These are phyloP conservation scores for Pseudonitzschia multiseries DNA, from an alignment of 108 stramenopile species.

Conservation along the genomic window DNA sequence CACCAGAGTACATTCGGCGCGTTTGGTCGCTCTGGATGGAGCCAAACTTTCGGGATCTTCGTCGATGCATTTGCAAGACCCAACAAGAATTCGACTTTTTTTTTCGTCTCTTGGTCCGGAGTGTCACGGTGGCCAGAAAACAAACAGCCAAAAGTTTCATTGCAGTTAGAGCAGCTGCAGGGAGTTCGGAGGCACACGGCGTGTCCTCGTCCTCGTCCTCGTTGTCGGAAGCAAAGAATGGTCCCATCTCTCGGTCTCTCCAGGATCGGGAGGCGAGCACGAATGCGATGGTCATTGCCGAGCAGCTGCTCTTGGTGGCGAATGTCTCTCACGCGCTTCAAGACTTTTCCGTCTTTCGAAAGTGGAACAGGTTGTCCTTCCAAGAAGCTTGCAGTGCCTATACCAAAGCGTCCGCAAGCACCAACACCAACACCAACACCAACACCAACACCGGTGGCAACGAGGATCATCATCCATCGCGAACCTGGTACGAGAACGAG, in stretches of 20 bases:
- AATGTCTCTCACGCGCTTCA: constrained; percentile 26
- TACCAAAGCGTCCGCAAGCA: constrained; percentile 12
- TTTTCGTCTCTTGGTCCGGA: constrained; percentile 5
- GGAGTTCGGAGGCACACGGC: too few species aligned
- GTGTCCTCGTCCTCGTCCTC: too few species aligned
- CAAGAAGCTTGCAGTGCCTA: constrained; percentile 45
- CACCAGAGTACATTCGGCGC: background rate
- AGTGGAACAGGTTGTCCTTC: constrained; percentile 38
- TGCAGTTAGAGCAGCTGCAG: too few species aligned
- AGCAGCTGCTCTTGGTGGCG: constrained; percentile 26
- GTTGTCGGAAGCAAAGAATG: too few species aligned
- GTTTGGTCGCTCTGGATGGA: constrained; percentile 12
- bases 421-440: constrained; percentile 20
- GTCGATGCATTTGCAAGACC: background rate
- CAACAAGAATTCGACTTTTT: constrained; percentile 6
- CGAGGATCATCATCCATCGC: constrained; percentile 39
- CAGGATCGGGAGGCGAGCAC: constrained; percentile 2
- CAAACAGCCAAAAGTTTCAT: background rate
- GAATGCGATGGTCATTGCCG: constrained; percentile 28
- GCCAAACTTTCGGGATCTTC: constrained; percentile 17
- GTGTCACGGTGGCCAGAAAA: background rate
- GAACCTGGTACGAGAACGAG: constrained; percentile 53
- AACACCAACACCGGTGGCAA: background rate
- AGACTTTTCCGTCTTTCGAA: constrained; percentile 25
- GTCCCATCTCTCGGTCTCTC: background rate